Base-by-base conservation (phyloP, 345 rosid species). In the Pugionium cornutum region DNA sequence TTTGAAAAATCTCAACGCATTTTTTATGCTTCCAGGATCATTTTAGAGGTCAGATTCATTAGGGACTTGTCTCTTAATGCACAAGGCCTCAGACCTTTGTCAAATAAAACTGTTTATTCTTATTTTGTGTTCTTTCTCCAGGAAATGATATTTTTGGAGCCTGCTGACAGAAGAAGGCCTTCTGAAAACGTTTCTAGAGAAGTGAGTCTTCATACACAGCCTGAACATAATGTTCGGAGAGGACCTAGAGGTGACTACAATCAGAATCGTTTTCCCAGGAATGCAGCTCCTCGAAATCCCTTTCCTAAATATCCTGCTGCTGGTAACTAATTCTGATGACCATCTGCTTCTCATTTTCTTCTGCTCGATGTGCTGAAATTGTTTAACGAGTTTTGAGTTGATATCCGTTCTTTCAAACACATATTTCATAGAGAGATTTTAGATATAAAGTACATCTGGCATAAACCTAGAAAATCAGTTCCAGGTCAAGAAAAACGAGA, bases 191-290 rank as follows among this genome's bases (percentile, higher is more conserved):
- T 5, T 39, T 50, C 26, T 39, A 81, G 67, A 51, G 77, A 69
- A 33, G 72, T 50, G 73, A 81, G 48, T 50, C 25, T 59, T 42
- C 78, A 41, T 64, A 34, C 75, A 3, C 66, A 64, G 62, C 31
- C 77, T 62, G 87, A 79, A 47, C 83, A 63, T 61, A 75, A 66
- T 77, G 65, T 55, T 54, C 79, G 75, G 67, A 83, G 83, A 64
- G 33, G 50, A 31, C 18, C 18, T 18, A 18, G 18, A 18, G 18
- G 18, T 18, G 37, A 7, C 65, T 70, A 81, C 76, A 44, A 64
- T 60, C 83, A 79, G 50, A 67, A 60, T 66, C 6, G 71, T 64
- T 39, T 72, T 9, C 76, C 82, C 57, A 75, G 81, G 61, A 80
- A 76, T 78, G 56, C 47, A 26, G 11, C 53, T 34, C 45, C 70